Evolutionary conservation across 2,329 filamentous ascomycete species (phyloP), one percentile per base, ranked within the genome.

Genomic region (Domatiomyces catenatus): DNA sequence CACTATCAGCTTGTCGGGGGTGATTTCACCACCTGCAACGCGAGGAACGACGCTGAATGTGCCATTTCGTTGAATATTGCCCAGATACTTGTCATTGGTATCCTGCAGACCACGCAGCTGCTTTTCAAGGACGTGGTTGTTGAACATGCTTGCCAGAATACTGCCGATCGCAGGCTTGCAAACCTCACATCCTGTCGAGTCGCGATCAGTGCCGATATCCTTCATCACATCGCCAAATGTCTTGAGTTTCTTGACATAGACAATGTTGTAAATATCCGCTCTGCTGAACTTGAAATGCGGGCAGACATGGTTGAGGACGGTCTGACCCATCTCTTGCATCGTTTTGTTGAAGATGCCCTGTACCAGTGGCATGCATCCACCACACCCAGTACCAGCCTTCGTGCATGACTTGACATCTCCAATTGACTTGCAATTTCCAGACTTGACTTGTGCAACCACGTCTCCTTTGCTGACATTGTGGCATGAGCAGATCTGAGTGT

Each of bases 401-500:
- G 88, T 94, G 70, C 86, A 93, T 1, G 83, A 78, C 67, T 94
- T 94, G 62, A 94, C 75, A 50, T 90, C 83, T 48, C 80, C 82
- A 44, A 94, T 76, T 22, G 83, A 83, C 63, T 84, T 92, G 72
- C 86, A 93, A 2, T 75, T 80, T 42, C 85, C 87, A 49, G 83
- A 79, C 59, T 89, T 89, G 63, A 90, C 77, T 1, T 71, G 72
- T 3, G 76, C 75, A 44, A 83, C 79, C 0, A 94, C 73, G 59
- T 90, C 85, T 15, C 84, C 84, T 64, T 94, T 94, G 20, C 80
- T 83, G 43, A 94, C 88, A 63, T 94, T 94, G 71, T 94, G 88
- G 60, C 88, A 94, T 1, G 86, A 92, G 66, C 88, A 94, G 54
- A 94, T 83, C 63, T 94, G 89, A 0, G 85, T 86, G 61, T 92